phyloP scores from a whole-genome alignment of 805 yeast genomes.

The Schizosaccharomyces cryophilus region DNA sequence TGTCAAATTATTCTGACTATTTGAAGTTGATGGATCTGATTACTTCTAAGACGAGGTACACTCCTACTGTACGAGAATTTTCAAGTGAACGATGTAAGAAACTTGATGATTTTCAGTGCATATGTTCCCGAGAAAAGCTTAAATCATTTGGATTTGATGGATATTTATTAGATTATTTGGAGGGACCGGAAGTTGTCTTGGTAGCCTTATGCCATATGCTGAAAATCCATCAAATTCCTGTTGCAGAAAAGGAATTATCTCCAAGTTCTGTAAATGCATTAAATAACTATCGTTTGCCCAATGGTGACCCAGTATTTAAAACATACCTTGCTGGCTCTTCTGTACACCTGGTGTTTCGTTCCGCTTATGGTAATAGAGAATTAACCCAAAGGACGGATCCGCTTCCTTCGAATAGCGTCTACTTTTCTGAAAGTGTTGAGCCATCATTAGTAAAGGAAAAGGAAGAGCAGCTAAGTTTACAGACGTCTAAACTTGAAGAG shows the following conservation, averaged over 20 bases:
- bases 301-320: slow-evolving; percentile 18
- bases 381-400: background rate
- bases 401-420: background rate
- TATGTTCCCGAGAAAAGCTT: slow-evolving; percentile 16
- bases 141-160: slow-evolving; percentile 50
- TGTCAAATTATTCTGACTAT: background rate
- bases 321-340: slow-evolving; percentile 38
- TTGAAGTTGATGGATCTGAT: background rate
- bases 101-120: slow-evolving; percentile 8
- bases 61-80: slow-evolving; percentile 18
- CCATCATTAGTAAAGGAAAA: background rate
- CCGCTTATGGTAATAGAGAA: slow-evolving; percentile 41
- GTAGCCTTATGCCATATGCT: slow-evolving; percentile 37
- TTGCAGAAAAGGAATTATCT: slow-evolving; percentile 24
- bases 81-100: slow-evolving; percentile 12
- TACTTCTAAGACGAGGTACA: background rate
- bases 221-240: slow-evolving; percentile 35
- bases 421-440: slow-evolving; percentile 1
- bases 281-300: background rate
- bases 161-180: slow-evolving; percentile 39
- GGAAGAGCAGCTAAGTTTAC: background rate
- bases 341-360: slow-evolving; percentile 26
- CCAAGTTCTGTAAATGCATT: slow-evolving; percentile 15
- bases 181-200: slow-evolving; percentile 50
- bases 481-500: background rate